Evolutionary conservation across 2,329 filamentous ascomycete genomes (phyloP).

Genomic region (Botryotinia convoluta): DNA sequence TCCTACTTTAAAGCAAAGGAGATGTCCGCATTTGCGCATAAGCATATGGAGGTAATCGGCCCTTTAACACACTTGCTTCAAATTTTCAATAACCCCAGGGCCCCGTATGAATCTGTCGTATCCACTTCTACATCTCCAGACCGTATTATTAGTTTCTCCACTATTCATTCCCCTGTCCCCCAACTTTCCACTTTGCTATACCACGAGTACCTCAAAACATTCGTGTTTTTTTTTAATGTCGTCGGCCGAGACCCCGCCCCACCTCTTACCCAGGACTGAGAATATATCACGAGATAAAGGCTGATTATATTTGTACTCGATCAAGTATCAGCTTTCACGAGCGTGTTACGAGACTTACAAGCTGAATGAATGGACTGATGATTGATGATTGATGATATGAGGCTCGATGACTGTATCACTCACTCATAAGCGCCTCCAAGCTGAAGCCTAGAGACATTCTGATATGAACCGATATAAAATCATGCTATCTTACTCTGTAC

Average conservation of each 20-base stretch:
- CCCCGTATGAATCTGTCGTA: not conserved
- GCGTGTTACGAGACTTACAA: not conserved
- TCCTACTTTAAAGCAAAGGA: not conserved
- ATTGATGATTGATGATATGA: not conserved
- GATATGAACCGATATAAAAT: not conserved
- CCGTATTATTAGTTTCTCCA: not conserved
- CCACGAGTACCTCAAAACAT: not conserved
- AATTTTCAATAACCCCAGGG: not conserved
- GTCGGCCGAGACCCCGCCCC: not conserved
- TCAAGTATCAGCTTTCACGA: not conserved
- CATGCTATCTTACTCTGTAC: not conserved
- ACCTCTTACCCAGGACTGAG: not conserved
- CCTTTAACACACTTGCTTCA: not conserved
- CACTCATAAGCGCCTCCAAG: not conserved
- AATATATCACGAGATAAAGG: not conserved
- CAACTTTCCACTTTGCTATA: not conserved
- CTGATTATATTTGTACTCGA: not conserved
- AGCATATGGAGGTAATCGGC: constrained; percentile 12
- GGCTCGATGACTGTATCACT: not conserved
- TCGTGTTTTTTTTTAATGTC: not conserved
- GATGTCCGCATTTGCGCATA: constrained; percentile 6
- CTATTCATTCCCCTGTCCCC: not conserved
- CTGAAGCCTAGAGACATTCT: not conserved
- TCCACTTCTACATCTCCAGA: constrained; percentile 10
- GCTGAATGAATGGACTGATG: not conserved